Evolutionary conservation across 345 rosid genomes (phyloP).

Genomic region (Populus nigra): DNA sequence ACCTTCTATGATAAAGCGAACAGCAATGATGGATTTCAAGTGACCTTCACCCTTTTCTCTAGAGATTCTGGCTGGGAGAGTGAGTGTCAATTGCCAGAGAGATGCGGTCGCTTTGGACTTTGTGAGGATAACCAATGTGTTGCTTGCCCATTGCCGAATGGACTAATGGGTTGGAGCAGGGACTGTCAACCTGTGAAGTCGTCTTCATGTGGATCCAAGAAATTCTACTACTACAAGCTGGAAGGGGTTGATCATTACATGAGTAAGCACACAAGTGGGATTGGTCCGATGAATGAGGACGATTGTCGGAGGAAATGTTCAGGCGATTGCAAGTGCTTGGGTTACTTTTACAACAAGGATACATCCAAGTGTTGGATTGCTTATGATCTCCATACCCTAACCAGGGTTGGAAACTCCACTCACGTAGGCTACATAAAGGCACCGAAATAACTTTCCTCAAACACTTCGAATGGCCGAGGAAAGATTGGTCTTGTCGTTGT

Average conservation of each 20-base stretch:
- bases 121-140: slow-evolving; percentile 33
- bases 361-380: slow-evolving; percentile 55
- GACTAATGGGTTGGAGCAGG: slow-evolving; percentile 50
- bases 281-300: slow-evolving; percentile 21
- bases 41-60: slow-evolving; percentile 34
- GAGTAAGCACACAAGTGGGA: slow-evolving; percentile 40
- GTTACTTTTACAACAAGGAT: slow-evolving; percentile 47
- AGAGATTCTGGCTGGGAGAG: slow-evolving; percentile 20
- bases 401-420: slow-evolving; percentile 24
- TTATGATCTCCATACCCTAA: slow-evolving; percentile 53
- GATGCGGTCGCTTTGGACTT: slow-evolving; percentile 33
- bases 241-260: slow-evolving; percentile 52
- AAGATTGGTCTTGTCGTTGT: no score
- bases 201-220: background rate
- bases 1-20: background rate
- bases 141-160: slow-evolving; percentile 23
- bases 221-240: slow-evolving; percentile 37
- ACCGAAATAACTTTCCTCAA: slow-evolving; percentile 6
- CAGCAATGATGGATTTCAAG: slow-evolving; percentile 32
- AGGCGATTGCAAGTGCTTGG: slow-evolving; percentile 56
- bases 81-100: slow-evolving; percentile 32
- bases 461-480: no score
- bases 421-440: slow-evolving; percentile 36
- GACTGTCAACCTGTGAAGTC: slow-evolving; percentile 18
- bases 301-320: slow-evolving; percentile 34